Evolutionary conservation across 2,329 filamentous ascomycete genomes (phyloP).

Genomic region (Aureobasidium uvarum): DNA sequence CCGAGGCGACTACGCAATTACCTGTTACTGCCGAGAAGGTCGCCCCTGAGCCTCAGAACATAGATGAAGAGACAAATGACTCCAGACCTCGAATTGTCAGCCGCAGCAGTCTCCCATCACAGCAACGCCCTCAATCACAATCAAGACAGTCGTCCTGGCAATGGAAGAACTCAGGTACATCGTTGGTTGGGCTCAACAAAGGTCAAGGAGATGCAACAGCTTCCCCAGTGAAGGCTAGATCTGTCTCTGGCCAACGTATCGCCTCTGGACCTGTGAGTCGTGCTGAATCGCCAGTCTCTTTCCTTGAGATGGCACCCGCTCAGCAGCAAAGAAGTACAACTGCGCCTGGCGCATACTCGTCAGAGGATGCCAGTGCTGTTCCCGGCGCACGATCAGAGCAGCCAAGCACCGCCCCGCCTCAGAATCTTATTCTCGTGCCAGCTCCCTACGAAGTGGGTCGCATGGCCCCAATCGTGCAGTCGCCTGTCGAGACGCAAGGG

Average conservation of each 20-base stretch:
- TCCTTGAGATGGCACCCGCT: slow-evolving; percentile 15
- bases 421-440: neutral
- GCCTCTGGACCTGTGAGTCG: slow-evolving; percentile 8
- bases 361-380: neutral
- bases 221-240: neutral
- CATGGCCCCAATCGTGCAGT: slow-evolving; percentile 11
- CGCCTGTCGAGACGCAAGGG: slow-evolving; percentile 17
- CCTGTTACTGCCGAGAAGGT: neutral
- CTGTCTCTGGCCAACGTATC: slow-evolving; percentile 1
- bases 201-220: neutral
- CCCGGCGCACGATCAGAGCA: neutral
- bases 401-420: neutral
- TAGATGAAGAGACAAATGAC: neutral
- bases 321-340: neutral
- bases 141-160: slow-evolving; percentile 17
- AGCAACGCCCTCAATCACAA: slow-evolving; percentile 15
- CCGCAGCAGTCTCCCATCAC: slow-evolving; percentile 23
- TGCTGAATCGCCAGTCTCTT: slow-evolving; percentile 15
- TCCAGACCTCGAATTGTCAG: slow-evolving; percentile 15
- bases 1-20: neutral
- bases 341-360: neutral
- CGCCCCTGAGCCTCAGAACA: neutral
- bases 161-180: slow-evolving; percentile 20
- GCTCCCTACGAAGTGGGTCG: slow-evolving; percentile 1
- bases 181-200: neutral